Evolutionary conservation across 495 filamentous ascomycete genomes (phyloP).

Genomic region (Extremus antarcticus): DNA sequence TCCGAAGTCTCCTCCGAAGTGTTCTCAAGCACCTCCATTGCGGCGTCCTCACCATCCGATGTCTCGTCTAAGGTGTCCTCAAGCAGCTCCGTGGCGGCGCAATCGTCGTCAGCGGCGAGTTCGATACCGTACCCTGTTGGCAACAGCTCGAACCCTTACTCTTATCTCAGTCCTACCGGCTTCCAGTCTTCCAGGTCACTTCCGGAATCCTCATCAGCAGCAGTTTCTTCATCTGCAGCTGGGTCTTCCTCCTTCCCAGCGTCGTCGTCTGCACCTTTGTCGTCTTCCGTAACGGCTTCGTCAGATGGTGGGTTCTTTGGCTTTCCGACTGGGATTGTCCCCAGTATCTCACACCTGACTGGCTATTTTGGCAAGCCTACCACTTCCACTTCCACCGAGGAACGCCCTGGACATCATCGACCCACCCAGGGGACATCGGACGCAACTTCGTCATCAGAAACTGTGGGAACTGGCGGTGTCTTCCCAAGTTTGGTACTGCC

Average conservation of each 20-base stretch:
- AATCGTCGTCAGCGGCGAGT: not conserved
- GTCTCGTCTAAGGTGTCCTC: not conserved
- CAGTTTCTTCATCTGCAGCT: not conserved
- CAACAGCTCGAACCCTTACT: not conserved
- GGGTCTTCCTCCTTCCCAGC: not conserved
- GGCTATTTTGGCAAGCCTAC: not conserved
- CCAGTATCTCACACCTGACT: not conserved
- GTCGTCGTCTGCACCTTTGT: not conserved
- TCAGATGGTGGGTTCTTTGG: not conserved
- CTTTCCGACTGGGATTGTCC: not conserved
- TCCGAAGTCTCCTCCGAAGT: slow-evolving; percentile 6
- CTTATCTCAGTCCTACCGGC: not conserved
- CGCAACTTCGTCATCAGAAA: not conserved
- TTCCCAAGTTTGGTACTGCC: no score
- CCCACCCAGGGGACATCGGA: not conserved
- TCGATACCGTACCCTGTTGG: not conserved
- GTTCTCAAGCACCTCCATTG: not conserved
- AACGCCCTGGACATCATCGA: not conserved
- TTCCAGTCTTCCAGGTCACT: not conserved
- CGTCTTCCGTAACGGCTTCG: not conserved
- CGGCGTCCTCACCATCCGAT: not conserved
- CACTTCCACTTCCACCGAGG: not conserved
- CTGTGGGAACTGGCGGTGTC: not conserved
- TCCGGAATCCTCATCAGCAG: not conserved
- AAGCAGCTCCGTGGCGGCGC: not conserved